Evolutionary conservation across 75 land plant species (phyloP).

Genomic region (Picea sitchensis): DNA sequence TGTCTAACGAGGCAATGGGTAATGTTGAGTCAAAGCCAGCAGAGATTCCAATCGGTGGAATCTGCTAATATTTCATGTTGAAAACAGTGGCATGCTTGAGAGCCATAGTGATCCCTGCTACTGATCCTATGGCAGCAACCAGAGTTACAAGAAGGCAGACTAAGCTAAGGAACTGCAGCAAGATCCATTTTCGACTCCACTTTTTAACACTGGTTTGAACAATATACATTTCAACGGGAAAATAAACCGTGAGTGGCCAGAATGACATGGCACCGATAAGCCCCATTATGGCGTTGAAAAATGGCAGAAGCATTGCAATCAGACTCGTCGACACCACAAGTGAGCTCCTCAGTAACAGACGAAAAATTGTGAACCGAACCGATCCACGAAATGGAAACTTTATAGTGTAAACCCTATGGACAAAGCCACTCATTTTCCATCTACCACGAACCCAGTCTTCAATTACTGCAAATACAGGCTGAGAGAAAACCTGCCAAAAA

Average conservation of each 20-base stretch:
- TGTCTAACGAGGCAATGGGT: no score
- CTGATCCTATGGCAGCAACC: constrained; percentile 21
- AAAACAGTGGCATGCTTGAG: not conserved
- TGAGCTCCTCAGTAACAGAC: constrained; percentile 14
- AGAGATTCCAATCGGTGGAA: no score
- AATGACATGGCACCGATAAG: constrained; percentile 25
- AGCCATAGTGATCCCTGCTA: constrained; percentile 15
- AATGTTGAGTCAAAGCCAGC: no score
- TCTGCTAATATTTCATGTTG: no score
- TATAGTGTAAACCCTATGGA: constrained; percentile 14
- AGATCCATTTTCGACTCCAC: constrained; percentile 13
- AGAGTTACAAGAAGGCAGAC: constrained; percentile 15
- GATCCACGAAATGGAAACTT: constrained; percentile 19
- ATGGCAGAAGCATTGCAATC: constrained; percentile 27
- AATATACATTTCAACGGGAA: constrained; percentile 28
- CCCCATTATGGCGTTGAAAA: constrained; percentile 29
- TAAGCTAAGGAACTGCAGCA: constrained; percentile 11
- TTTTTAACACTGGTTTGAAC: not conserved
- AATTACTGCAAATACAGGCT: constrained; percentile 51
- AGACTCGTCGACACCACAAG: constrained; percentile 22
- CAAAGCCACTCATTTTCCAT: constrained; percentile 28
- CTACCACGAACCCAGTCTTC: constrained; percentile 27
- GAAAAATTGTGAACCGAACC: constrained; percentile 7
- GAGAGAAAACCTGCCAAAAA: constrained; percentile 40
- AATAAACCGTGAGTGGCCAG: constrained; percentile 30